phyloP scores from a whole-genome alignment of 306 rosid species.

The Prunus dulcis region DNA sequence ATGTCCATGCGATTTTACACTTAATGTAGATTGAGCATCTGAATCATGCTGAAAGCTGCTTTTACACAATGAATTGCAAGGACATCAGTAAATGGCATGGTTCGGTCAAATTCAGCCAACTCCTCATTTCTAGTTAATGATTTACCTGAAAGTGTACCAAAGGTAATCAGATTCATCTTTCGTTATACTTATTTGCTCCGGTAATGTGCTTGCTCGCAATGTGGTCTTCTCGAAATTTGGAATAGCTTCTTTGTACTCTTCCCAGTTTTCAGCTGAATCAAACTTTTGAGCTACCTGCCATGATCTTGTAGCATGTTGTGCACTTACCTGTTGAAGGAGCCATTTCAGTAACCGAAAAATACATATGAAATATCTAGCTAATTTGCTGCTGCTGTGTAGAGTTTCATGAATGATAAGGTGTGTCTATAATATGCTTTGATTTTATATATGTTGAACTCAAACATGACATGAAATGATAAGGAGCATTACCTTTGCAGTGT shows the following conservation, averaged over 20 bases:
- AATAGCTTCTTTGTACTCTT: constrained; percentile 29
- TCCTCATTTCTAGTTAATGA: neutral
- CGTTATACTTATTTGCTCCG: constrained; percentile 31
- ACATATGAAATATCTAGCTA: neutral
- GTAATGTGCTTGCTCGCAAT: constrained; percentile 15
- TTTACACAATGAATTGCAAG: neutral
- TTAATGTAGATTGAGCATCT: constrained; percentile 33
- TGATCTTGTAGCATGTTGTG: constrained; percentile 30
- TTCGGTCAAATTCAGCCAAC: neutral
- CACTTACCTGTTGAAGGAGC: constrained; percentile 30
- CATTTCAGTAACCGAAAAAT: neutral
- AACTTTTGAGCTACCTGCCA: constrained; percentile 22
- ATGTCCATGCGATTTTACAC: constrained; percentile 57
- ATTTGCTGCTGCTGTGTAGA: neutral
- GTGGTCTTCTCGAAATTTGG: constrained; percentile 27
- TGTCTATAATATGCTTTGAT: no score
- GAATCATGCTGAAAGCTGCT: constrained; percentile 33
- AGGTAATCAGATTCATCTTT: constrained; percentile 43
- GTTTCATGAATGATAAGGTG: no score
- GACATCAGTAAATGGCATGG: neutral
- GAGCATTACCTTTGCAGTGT: constrained; percentile 30
- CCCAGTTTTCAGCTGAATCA: constrained; percentile 23
- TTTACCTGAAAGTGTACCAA: constrained; percentile 49
- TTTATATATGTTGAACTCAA: no score
- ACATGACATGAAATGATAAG: neutral